phyloP scores from a whole-genome alignment of 371 early-diverging fungal species.

The Chytridium lagenaria region DNA sequence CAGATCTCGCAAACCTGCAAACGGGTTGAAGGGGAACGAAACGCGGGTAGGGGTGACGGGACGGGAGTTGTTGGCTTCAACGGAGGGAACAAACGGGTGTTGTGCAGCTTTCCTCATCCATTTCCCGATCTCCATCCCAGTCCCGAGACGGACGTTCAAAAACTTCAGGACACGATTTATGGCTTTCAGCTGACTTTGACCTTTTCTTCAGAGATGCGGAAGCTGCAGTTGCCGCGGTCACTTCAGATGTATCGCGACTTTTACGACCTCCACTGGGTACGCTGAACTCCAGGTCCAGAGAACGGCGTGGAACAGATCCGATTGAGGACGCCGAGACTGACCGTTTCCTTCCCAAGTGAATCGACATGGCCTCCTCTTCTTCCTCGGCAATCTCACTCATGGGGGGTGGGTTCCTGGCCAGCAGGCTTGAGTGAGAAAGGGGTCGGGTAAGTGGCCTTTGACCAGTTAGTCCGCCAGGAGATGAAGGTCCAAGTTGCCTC shows the following conservation, averaged over 20 bases:
- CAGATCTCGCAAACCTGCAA: too few species aligned
- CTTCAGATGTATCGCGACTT: too few species aligned
- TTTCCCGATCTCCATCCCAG: not conserved
- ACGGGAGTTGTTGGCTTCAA: not conserved
- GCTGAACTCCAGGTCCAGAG: too few species aligned
- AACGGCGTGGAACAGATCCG: too few species aligned
- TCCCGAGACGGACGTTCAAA: not conserved
- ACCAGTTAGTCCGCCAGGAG: not conserved
- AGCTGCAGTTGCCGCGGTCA: not conserved
- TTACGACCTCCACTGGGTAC: too few species aligned
- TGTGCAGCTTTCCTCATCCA: not conserved
- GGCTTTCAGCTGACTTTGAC: not conserved
- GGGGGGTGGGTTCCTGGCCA: not conserved
- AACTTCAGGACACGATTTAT: not conserved
- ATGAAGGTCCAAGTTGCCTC: not conserved
- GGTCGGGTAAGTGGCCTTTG: not conserved
- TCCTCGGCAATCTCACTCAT: constrained; percentile 8
- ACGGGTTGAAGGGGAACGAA: too few species aligned
- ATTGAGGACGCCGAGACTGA: too few species aligned
- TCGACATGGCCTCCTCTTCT: constrained; percentile 6
- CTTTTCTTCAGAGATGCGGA: not conserved
- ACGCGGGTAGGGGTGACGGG: too few species aligned
- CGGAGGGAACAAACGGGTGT: not conserved
- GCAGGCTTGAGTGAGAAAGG: not conserved
- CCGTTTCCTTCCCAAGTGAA: not conserved